Base-by-base conservation (phyloP, 1,284 basidiomycete genomes). In the Neolentinus lepideus region DNA sequence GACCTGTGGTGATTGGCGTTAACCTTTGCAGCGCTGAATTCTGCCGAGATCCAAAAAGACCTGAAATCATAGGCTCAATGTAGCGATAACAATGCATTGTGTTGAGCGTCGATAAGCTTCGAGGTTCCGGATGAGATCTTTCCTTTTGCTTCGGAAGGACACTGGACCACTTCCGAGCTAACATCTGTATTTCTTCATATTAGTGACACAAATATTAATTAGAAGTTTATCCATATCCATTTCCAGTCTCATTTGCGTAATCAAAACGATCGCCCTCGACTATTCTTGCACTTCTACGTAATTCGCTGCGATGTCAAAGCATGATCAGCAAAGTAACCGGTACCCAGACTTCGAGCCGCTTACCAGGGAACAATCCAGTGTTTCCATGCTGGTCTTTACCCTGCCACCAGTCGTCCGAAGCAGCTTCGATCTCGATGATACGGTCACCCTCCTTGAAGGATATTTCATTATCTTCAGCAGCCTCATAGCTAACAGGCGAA, bases 401-500 rank as follows among this genome's bases (percentile, higher is more conserved):
- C 62, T 86, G 78, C 93, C 93, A 96, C 93, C 94, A 96, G 61
- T 94, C 92, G 19, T 93, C 90, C 56, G 76, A 85, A 22, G 78
- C 79, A 50, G 83, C 80, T 66, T 89, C 85, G 51, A 92, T 88
- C 43, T 87, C 75, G 10, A 75, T 77, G 66, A 96, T 90, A 52
- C 73, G 70, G 35, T 94, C 92, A 21, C 90, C 92, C 67, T 93
- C 92, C 26, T 70, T 74, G 78, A 97, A 94, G 0, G 85, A 80
- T 22, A 96, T 71, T 67, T 97, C 94, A 65, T 95, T 95, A 61
- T 93, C 92, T 66, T 96, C 93, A 0, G 81, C 83, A 0, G 91
- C 90, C 12, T 90, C 88, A 64, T 95, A 94, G 61, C 88, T 92
- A 59, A 54, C 21, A 54, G 33, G 24, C 33, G 53, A 48, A 16